Evolutionary conservation across 1,284 basidiomycete genomes (phyloP).

Genomic region (Serendipita sp.): DNA sequence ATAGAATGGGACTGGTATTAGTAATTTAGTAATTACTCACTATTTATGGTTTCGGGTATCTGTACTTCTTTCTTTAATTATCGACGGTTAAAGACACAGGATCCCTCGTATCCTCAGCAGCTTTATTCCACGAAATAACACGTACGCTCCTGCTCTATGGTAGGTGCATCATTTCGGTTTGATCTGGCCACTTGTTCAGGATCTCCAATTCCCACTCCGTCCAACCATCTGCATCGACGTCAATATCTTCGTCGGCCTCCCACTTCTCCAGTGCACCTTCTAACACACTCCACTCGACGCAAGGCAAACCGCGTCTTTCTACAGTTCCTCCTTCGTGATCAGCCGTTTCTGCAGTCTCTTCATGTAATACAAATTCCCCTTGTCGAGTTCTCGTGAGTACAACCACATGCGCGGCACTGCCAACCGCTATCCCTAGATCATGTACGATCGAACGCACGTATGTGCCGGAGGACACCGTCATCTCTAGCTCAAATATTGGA

Average conservation of each 20-base stretch:
- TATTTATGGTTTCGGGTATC: too few species aligned
- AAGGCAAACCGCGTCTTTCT: conserved; percentile 11
- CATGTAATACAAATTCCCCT: conserved; percentile 54
- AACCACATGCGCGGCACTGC: conserved; percentile 81
- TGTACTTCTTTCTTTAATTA: too few species aligned
- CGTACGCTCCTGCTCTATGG: too few species aligned
- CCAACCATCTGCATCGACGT: not conserved
- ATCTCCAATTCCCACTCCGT: conserved; percentile 13
- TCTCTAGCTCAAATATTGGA: conserved; percentile 71
- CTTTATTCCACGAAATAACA: too few species aligned
- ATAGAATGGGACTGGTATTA: too few species aligned
- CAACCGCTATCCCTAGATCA: conserved; percentile 71
- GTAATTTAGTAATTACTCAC: too few species aligned
- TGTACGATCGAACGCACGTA: conserved; percentile 89
- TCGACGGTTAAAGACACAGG: too few species aligned
- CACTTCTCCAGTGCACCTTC: conserved; percentile 14
- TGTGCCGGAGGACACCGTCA: conserved; percentile 93
- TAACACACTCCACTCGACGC: conserved; percentile 18
- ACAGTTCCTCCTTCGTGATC: not conserved
- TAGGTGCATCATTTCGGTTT: not conserved
- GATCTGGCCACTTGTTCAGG: not conserved
- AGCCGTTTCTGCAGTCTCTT: conserved; percentile 7
- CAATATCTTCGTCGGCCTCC: conserved; percentile 11
- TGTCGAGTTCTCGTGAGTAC: conserved; percentile 75
- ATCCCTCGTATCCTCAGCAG: too few species aligned